These are phyloP conservation scores for Thermochaetoides thermophila DNA, from an alignment of 495 filamentous ascomycete species.

Conservation along the genomic window DNA sequence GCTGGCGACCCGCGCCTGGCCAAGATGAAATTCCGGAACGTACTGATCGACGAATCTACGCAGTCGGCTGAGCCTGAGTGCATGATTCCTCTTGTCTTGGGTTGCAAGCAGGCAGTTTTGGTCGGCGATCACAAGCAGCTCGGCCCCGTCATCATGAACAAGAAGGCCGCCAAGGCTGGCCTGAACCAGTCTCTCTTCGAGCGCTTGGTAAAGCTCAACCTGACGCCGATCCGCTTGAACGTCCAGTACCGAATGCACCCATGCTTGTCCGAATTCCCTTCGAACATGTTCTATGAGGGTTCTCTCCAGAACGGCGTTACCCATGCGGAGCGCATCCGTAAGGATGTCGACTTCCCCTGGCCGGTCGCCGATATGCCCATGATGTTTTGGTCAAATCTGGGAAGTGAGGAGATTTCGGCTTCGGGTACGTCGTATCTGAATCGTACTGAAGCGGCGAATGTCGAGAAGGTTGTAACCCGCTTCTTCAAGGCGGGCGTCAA, in stretches of 20 bases:
- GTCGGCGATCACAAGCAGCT: constrained; percentile 98
- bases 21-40: constrained; percentile 95
- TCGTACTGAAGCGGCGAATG: constrained; percentile 89
- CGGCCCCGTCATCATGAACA: constrained; percentile 99
- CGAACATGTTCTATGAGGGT: constrained; percentile 99
- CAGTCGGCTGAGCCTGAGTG: constrained; percentile 99
- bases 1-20: constrained; percentile 89
- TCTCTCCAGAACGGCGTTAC: constrained; percentile 96
- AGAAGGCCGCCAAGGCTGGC: constrained; percentile 96
- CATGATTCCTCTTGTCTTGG: constrained; percentile 95
- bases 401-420: constrained; percentile 94
- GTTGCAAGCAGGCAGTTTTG: constrained; percentile 95
- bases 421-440: constrained; percentile 97
- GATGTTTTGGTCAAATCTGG: constrained; percentile 99
- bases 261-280: constrained; percentile 93
- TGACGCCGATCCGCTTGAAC: constrained; percentile 83
- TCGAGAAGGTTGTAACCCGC: constrained; percentile 93
- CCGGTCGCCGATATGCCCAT: constrained; percentile 86
- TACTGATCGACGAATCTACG: constrained; percentile 94
- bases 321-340: constrained; percentile 69
- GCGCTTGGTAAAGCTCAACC: constrained; percentile 84
- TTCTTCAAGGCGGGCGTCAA: constrained; percentile 99
- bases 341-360: constrained; percentile 97
- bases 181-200: constrained; percentile 97
- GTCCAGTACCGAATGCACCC: constrained; percentile 99